phyloP scores from a whole-genome alignment of 768 basidiomycete genomes.

The Dictyophora rubrovolvata region DNA sequence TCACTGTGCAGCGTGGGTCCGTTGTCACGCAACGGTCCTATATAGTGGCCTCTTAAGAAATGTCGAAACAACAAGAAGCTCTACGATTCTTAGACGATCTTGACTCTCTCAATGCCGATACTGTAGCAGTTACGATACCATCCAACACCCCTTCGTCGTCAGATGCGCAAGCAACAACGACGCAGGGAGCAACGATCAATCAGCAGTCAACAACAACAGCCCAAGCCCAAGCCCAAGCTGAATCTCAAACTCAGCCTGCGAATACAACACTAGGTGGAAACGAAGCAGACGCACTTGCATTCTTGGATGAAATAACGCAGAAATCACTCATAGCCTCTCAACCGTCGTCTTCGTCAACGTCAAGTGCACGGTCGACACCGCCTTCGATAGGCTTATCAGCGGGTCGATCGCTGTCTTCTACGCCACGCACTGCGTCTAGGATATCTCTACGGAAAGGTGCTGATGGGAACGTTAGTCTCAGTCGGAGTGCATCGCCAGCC shows the following conservation, averaged over 20 bases:
- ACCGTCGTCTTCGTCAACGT: too few species aligned
- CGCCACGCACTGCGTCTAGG: constrained; percentile 30
- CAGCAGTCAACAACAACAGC: constrained; percentile 14
- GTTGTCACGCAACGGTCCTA: not conserved
- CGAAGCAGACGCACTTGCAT: constrained; percentile 71
- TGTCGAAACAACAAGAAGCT: constrained; percentile 81
- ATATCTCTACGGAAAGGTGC: constrained; percentile 11
- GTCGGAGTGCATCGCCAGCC: constrained; percentile 15
- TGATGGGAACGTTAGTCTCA: constrained; percentile 17
- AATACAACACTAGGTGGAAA: constrained; percentile 48
- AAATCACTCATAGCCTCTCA: constrained; percentile 76
- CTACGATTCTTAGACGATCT: constrained; percentile 91
- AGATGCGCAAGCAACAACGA: constrained; percentile 14
- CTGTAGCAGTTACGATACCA: constrained; percentile 8
- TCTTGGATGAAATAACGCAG: constrained; percentile 91
- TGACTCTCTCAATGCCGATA: constrained; percentile 46
- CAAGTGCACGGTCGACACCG: constrained; percentile 46
- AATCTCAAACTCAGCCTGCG: constrained; percentile 20
- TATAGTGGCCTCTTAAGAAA: constrained; percentile 37
- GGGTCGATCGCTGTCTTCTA: constrained; percentile 40
- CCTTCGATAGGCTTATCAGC: constrained; percentile 27
- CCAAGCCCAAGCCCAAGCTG: constrained; percentile 12
- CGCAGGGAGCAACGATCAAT: constrained; percentile 22
- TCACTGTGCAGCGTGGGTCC: not conserved
- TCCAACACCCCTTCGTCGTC: constrained; percentile 1